phyloP scores from a whole-genome alignment of 108 stramenopile species.

The Parietichytrium sp. region DNA sequence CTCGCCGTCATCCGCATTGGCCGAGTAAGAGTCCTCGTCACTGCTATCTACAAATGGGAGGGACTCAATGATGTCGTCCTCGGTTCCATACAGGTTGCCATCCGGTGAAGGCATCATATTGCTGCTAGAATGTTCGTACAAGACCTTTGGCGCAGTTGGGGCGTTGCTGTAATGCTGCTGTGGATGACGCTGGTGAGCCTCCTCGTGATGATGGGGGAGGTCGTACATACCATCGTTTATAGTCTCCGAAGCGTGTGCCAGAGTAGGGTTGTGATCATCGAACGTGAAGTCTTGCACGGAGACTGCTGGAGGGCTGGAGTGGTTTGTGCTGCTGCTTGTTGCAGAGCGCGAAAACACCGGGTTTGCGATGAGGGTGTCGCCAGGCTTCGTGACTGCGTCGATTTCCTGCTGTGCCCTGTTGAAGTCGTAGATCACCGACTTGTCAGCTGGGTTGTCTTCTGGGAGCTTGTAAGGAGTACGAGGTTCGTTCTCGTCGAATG shows the following conservation, averaged over 20 bases:
- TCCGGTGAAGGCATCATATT: background rate
- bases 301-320: background rate
- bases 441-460: slow-evolving; percentile 1
- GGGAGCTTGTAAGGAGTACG: background rate
- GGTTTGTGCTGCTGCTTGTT: background rate
- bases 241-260: background rate
- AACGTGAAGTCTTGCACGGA: too few relatives aligned
- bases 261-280: too few relatives aligned
- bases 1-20: slow-evolving; percentile 4
- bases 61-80: background rate
- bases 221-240: background rate
- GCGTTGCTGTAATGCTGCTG: background rate
- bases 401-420: background rate
- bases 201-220: background rate
- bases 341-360: background rate
- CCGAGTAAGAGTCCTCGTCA: slow-evolving; percentile 26
- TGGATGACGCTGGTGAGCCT: background rate
- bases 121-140: background rate
- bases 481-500: background rate
- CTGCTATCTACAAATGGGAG: slow-evolving; percentile 28
- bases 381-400: background rate
- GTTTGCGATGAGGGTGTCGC: background rate
- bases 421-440: background rate
- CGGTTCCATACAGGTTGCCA: background rate
- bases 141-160: background rate